Conservation (phyloP, 345 rosid species). For the Citrus trifoliata region DNA sequence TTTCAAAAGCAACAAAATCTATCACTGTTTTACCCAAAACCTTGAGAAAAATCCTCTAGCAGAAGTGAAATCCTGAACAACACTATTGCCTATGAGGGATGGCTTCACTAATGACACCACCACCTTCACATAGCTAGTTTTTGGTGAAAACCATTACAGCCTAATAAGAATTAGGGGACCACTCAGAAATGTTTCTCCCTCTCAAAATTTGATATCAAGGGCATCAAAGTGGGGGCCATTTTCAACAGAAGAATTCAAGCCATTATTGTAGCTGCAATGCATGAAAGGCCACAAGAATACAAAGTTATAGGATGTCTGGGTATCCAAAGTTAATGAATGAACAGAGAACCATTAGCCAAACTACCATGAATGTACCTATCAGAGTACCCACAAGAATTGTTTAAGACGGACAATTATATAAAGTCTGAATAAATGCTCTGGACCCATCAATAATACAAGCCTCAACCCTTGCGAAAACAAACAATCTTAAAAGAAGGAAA, state of each 20-base stretch:
- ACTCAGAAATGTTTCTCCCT: neutral
- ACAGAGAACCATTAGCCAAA: neutral
- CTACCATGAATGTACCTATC: conserved; percentile 7
- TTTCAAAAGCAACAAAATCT: too few species aligned
- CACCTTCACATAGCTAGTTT: neutral
- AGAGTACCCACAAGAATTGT: conserved; percentile 1
- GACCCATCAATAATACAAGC: conserved; percentile 16
- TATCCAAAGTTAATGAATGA: conserved; percentile 32
- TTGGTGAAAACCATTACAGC: neutral
- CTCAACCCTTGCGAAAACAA: neutral
- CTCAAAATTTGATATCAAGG: conserved; percentile 16
- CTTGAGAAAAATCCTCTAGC: too few species aligned
- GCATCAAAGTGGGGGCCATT: conserved; percentile 31
- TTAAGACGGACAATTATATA: neutral
- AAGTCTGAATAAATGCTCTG: conserved; percentile 6
- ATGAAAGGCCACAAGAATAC: conserved; percentile 38
- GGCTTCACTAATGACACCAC: too few species aligned
- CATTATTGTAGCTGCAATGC: conserved; percentile 21
- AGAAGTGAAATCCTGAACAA: too few species aligned
- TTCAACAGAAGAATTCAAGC: conserved; percentile 17
- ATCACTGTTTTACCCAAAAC: too few species aligned
- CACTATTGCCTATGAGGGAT: too few species aligned
- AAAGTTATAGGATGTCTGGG: conserved; percentile 27
- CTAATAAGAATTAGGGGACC: conserved; percentile 21
- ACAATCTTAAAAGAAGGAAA: neutral